Percentiles rank a stretch among this genome's conserved stretches.
phyloP scores from a whole-genome alignment of 305 asterid species.

The Fraxinus platypoda region DNA sequence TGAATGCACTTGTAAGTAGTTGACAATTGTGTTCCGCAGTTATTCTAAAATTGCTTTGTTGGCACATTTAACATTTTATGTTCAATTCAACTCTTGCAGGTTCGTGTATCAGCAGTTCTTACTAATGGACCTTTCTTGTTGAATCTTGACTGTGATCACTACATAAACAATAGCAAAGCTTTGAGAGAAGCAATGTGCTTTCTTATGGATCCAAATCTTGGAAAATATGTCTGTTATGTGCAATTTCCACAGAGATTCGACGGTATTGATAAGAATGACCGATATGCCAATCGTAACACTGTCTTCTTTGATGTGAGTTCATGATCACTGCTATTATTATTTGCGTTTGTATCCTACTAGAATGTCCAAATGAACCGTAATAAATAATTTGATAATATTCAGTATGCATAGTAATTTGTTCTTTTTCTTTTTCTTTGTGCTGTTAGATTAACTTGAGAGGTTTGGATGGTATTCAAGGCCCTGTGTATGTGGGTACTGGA shows the following conservation, averaged over 20 bases:
- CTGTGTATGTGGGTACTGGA: constrained; percentile 97
- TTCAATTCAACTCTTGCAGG: constrained; percentile 44
- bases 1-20: constrained; percentile 93
- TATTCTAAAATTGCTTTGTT: constrained; percentile 14
- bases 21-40: constrained; percentile 4
- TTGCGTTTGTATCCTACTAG: constrained; percentile 20
- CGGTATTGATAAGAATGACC: constrained; percentile 87
- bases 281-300: constrained; percentile 94
- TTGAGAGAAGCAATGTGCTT: constrained; percentile 96
- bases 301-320: constrained; percentile 93
- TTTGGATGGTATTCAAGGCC: constrained; percentile 98
- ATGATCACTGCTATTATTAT: constrained; percentile 1
- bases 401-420: constrained; percentile 16
- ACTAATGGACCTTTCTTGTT: constrained; percentile 95
- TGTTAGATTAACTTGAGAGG: constrained; percentile 95
- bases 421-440: constrained; percentile 11
- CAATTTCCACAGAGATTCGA: constrained; percentile 97
- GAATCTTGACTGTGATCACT: constrained; percentile 98
- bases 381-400: constrained; percentile 4
- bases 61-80: constrained; percentile 17
- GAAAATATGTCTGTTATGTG: constrained; percentile 92
- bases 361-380: background rate
- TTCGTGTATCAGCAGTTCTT: constrained; percentile 96
- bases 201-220: constrained; percentile 94
- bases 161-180: constrained; percentile 96